Base-by-base conservation (phyloP, 805 yeast genomes). In the Kluyveromyces nonfermentans region DNA sequence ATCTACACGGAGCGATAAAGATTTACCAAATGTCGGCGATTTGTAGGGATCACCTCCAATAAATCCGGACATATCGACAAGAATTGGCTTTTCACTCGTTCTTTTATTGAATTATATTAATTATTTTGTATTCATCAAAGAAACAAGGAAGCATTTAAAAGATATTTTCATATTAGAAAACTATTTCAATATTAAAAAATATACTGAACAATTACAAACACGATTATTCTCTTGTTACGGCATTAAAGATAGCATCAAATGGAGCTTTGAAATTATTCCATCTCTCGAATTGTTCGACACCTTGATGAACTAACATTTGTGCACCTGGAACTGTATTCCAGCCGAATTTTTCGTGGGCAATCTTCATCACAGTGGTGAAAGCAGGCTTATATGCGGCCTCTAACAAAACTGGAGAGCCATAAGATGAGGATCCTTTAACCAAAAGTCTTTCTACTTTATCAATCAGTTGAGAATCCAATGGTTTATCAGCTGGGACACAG, bases 371-470 rank as follows among this genome's bases (percentile, higher is more conserved):
- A 17, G 94, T 93, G 0, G 98, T 90, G 15, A 80, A 72, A 21
- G 77, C 68, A 15, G 97, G 97, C 62, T 87, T 89, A 70, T 93
- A 93, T 18, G 97, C 95, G 40, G 97, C 97, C 52, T 93, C 99
- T 42, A 93, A 67, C 21, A 90, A 69, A 10, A 75, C 70, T 14
- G 83, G 80, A 2, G 60, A 58, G 43, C 73, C 71, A 0, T 68
- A 71, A n/a, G 60, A 55, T 17, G 54, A 52, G 6, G 54, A 44
- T 12, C 76, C 73, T 39, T 67, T 70, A 17, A 61, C 47, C 51
- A 83, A 69, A 37, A 76, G 57, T 25, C 61, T 56, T 48, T 76
- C 75, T 38, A 85, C 58, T 42, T 69, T 73, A 18, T 63, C 57
- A 41, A 75, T 51, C n/a, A 85, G 64, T 1, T 48, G 54, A 1